Percentiles rank a stretch among this genome's conserved stretches.
These are phyloP conservation scores for Stipa capillata DNA, from an alignment of 176 grass and related monocot genomes.

Conservation along the genomic window DNA sequence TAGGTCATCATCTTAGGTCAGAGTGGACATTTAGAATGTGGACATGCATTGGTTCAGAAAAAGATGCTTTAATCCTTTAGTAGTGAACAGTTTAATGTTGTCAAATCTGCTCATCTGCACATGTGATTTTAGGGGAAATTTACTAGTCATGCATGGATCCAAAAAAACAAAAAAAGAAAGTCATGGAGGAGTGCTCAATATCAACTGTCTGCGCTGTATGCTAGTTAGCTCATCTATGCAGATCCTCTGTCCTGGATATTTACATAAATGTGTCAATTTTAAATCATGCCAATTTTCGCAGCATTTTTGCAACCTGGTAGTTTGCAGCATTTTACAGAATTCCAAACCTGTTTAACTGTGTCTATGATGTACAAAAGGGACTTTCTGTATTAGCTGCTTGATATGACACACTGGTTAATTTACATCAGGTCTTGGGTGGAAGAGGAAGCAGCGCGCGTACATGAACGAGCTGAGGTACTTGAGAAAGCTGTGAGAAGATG, in stretches of 20 bases:
- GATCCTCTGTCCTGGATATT: not conserved
- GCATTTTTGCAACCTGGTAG: not conserved
- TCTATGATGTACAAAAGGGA: not conserved
- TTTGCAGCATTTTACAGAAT: too few species aligned
- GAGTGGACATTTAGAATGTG: not conserved
- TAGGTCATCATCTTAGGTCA: not conserved
- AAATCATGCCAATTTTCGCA: not conserved
- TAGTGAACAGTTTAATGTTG: not conserved
- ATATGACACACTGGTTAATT: not conserved
- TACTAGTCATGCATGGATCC: not conserved
- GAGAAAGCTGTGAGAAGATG: slow-evolving; percentile 56
- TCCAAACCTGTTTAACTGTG: not conserved
- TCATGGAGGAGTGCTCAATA: not conserved
- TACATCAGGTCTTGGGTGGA: slow-evolving; percentile 59
- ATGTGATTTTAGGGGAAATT: not conserved
- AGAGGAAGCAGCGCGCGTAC: slow-evolving; percentile 35
- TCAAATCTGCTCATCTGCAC: not conserved
- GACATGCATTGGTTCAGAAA: not conserved
- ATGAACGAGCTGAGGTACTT: slow-evolving; percentile 30
- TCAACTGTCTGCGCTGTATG: not conserved
- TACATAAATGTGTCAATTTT: not conserved
- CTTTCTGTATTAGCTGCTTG: not conserved
- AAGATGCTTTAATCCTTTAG: not conserved
- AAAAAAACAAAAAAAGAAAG: not conserved
- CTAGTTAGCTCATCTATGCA: not conserved